A percentile compares a stretch with the other conserved stretches of the same genome.
These are phyloP conservation scores for Madurella fahalii DNA, from an alignment of 2,329 filamentous ascomycete species.

Conservation along the genomic window DNA sequence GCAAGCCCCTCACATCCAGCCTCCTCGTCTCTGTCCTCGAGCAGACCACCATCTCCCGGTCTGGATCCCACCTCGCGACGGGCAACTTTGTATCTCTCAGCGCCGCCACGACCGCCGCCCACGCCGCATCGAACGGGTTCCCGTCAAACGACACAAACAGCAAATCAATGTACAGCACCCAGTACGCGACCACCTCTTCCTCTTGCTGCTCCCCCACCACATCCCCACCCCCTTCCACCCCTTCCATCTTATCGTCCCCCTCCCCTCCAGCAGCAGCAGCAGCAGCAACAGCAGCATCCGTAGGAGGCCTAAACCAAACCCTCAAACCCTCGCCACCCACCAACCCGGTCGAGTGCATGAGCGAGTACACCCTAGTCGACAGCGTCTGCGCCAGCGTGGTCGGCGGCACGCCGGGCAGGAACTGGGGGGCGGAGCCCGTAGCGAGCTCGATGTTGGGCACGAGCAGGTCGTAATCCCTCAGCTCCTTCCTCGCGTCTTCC, in stretches of 20 bases:
- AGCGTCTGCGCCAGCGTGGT: constrained; percentile 77
- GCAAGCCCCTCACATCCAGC: constrained; percentile 61
- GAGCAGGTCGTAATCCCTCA: constrained; percentile 65
- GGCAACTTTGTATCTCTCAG: constrained; percentile 75
- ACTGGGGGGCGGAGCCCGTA: constrained; percentile 83
- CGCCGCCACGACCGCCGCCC: constrained; percentile 78
- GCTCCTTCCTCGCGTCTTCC: constrained; percentile 34
- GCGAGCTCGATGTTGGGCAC: constrained; percentile 92
- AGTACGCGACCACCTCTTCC: constrained; percentile 71
- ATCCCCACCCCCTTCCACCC: constrained; percentile 24
- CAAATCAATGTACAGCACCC: constrained; percentile 93
- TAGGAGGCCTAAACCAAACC: constrained; percentile 59
- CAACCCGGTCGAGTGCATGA: constrained; percentile 68
- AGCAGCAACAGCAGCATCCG: constrained; percentile 40
- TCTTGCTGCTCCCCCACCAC: constrained; percentile 30
- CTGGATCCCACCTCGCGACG: constrained; percentile 75
- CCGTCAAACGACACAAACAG: constrained; percentile 91
- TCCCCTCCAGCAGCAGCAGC: constrained; percentile 33
- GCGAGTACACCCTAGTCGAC: constrained; percentile 71
- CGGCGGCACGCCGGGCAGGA: constrained; percentile 79
- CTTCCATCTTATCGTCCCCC: constrained; percentile 24
- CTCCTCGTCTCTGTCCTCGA: constrained; percentile 52
- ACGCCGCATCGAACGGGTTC: constrained; percentile 86
- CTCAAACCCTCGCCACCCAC: constrained; percentile 65
- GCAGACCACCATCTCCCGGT: constrained; percentile 76